A percentile compares a stretch with the other conserved stretches of the same genome.
These are phyloP conservation scores for Mycena capillaripes DNA, from an alignment of 768 basidiomycete species.

Conservation along the genomic window DNA sequence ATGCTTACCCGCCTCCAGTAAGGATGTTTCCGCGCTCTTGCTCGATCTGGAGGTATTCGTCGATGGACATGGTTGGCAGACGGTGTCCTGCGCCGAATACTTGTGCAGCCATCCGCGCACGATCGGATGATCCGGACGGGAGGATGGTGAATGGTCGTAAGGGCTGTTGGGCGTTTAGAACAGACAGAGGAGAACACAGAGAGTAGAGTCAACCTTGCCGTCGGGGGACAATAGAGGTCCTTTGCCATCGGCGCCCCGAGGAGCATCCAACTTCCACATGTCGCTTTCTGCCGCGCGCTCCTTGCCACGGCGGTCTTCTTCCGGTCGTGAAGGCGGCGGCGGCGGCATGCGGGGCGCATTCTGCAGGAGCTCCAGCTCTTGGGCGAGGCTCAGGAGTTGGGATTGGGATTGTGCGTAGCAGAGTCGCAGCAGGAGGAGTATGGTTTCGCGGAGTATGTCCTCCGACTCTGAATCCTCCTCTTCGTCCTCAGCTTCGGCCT, in stretches of 20 bases:
- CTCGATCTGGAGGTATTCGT: conserved; percentile 94
- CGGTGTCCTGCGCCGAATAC: conserved; percentile 90
- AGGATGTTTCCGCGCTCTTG: conserved; percentile 88
- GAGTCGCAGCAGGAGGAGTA: conserved; percentile 79
- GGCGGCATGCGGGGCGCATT: conserved; percentile 63
- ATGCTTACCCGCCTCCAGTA: conserved; percentile 85
- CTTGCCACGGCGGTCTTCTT: conserved; percentile 56
- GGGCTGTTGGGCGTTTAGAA: conserved; percentile 64
- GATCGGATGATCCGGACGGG: conserved; percentile 76
- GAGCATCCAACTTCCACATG: conserved; percentile 82
- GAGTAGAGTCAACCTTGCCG: conserved; percentile 75
- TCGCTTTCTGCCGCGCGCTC: conserved; percentile 60
- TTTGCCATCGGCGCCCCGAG: conserved; percentile 62
- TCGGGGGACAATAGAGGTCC: conserved; percentile 79
- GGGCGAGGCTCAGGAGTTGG: conserved; percentile 75
- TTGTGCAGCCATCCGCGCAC: conserved; percentile 79
- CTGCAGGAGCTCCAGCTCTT: conserved; percentile 80
- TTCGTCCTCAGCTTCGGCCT: conserved; percentile 46
- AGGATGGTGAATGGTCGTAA: conserved; percentile 94
- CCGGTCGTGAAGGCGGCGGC: conserved; percentile 40
- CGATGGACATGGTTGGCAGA: conserved; percentile 95
- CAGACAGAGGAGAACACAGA: neutral
- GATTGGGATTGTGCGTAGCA: conserved; percentile 77
- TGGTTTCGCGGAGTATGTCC: conserved; percentile 75
- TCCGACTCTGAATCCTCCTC: conserved; percentile 73